A percentile compares a stretch with the other conserved stretches of the same genome.
These are phyloP conservation scores for Penicillium paxilli DNA, from an alignment of 495 filamentous ascomycete genomes.

Conservation along the genomic window DNA sequence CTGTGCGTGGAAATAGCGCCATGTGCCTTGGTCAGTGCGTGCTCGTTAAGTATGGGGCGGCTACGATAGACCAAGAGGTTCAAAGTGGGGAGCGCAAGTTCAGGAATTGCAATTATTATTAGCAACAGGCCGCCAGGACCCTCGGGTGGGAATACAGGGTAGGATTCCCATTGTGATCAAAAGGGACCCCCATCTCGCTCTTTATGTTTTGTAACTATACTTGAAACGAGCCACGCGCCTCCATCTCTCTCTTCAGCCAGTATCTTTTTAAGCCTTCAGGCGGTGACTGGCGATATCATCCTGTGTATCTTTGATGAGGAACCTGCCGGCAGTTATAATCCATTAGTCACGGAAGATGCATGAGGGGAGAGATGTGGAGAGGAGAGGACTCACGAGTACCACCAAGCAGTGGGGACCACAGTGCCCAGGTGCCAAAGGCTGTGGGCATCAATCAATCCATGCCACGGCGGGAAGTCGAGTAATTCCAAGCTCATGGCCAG, in stretches of 20 bases:
- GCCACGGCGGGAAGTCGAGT: constrained; percentile 86
- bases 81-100: constrained; percentile 6
- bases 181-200: constrained; percentile 1
- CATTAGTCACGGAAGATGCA: constrained; percentile 19
- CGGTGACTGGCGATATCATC: constrained; percentile 64
- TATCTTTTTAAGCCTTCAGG: constrained; percentile 47
- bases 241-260: neutral
- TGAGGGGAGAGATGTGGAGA: neutral
- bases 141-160: constrained; percentile 17
- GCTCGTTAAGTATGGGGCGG: constrained; percentile 12
- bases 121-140: constrained; percentile 16
- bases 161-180: no score
- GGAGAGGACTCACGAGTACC: constrained; percentile 79
- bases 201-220: neutral
- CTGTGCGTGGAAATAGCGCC: constrained; percentile 16
- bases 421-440: constrained; percentile 95
- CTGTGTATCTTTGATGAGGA: constrained; percentile 74
- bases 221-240: neutral
- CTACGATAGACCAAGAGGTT: neutral
- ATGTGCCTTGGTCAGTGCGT: constrained; percentile 2
- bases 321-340: constrained; percentile 48
- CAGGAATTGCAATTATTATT: constrained; percentile 13
- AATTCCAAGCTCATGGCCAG: constrained; percentile 94
- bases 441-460: constrained; percentile 87
- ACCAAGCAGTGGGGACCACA: constrained; percentile 83